Conservation (phyloP, 2,329 filamentous ascomycete species). For the Lasiodiplodia theobromae region DNA sequence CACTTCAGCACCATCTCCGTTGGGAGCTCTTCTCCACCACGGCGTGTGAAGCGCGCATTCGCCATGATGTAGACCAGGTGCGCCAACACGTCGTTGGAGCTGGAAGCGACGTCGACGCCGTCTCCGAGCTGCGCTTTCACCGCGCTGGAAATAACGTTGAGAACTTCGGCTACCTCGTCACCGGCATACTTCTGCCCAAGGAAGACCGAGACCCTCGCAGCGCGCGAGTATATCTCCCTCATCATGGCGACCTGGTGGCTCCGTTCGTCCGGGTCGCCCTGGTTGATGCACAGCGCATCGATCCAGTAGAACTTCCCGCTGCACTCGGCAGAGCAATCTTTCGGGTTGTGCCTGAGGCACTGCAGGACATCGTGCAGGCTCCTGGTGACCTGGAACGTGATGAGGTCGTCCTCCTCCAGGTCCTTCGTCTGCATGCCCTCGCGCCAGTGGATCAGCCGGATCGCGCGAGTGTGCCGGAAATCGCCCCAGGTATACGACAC, state of each 20-base stretch:
- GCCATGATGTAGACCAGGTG: not conserved
- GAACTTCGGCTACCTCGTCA: no score
- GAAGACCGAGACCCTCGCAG: conserved; percentile 31
- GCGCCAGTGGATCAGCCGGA: not conserved
- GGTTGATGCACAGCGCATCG: conserved; percentile 35
- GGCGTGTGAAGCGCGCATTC: no score
- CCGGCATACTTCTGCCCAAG: conserved; percentile 2
- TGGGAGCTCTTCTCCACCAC: no score
- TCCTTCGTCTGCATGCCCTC: not conserved
- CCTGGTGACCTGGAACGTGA: not conserved
- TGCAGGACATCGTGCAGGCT: not conserved
- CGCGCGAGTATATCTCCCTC: conserved; percentile 30
- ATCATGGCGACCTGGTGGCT: conserved; percentile 32
- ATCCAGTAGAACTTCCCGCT: conserved; percentile 25
- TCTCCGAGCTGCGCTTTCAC: not conserved
- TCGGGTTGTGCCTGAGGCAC: not conserved
- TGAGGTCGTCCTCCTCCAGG: not conserved
- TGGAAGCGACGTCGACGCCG: not conserved
- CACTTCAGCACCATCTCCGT: not conserved
- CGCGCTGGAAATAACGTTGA: no score
- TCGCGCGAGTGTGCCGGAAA: not conserved
- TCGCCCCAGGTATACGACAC: not conserved
- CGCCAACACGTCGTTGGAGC: no score
- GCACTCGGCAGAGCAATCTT: not conserved
- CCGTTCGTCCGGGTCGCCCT: conserved; percentile 31